phyloP scores from a whole-genome alignment of 139 green algal species.

The Pedinophyceae sp. region DNA sequence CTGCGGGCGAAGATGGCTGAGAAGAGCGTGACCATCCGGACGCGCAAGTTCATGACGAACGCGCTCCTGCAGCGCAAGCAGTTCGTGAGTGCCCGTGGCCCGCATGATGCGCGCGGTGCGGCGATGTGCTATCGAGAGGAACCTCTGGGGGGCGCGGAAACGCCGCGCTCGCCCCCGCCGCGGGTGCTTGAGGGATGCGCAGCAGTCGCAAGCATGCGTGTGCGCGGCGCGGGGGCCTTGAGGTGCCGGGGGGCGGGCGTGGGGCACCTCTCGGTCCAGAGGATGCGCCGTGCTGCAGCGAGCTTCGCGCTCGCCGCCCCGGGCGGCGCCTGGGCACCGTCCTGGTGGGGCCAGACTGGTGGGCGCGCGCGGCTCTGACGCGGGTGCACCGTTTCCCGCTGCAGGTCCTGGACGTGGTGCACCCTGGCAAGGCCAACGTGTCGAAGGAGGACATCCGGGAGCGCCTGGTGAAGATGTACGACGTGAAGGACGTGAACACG shows the following conservation, averaged over 20 bases:
- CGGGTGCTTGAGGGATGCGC: too few species aligned
- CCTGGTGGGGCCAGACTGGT: background rate
- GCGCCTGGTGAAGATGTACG: slow-evolving; percentile 63
- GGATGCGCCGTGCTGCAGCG: slow-evolving; percentile 2
- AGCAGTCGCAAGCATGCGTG: too few species aligned
- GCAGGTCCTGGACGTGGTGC: slow-evolving; percentile 93
- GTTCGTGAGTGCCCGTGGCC: slow-evolving; percentile 61
- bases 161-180: too few species aligned
- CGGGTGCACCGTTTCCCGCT: background rate
- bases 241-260: too few species aligned
- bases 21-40: slow-evolving; percentile 83
- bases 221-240: too few species aligned
- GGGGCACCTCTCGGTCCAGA: too few species aligned
- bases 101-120: too few species aligned
- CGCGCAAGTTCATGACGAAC: slow-evolving; percentile 97
- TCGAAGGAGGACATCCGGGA: slow-evolving; percentile 50
- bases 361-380: background rate
- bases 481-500: slow-evolving; percentile 67
- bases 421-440: slow-evolving; percentile 88
- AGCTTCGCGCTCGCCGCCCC: background rate
- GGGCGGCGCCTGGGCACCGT: background rate
- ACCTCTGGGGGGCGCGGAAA: too few species aligned
- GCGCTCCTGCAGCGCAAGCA: slow-evolving; percentile 72
- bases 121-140: too few species aligned
- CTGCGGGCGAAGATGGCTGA: too few species aligned